Evolutionary conservation across 208 protist species (phyloP), one percentile per base, ranked within the genome.

Genomic region (Borovskyia barvae): DNA sequence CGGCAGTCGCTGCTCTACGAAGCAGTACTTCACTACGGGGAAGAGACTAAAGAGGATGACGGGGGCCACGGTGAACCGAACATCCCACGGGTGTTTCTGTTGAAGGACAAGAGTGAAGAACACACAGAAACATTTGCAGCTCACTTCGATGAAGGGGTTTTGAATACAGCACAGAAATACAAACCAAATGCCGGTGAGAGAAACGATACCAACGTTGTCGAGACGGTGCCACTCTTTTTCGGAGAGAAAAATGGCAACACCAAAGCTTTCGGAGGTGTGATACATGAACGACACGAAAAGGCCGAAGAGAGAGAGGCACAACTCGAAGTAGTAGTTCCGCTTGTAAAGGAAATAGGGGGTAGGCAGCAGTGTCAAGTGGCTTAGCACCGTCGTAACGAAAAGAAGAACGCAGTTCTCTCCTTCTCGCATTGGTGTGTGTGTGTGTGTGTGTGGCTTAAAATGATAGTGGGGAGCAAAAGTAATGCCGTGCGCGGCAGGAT

Each of bases 221-320:
- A 94, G 63, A 0, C 73, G 72, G 45, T 94, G 87, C 85, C 84
- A 94, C 59, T 79, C 62, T 32, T 65, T 53, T 50, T 90, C 80
- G 2, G 73, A 68, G 24, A 92, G 55, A 26, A 92, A 77, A 26
- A 94, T 70, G 2, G 29, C n/a, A 5, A 46, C 54, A 28, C 64
- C 37, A 32, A 90, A 80, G 39, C 65, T 75, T 35, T 94, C 72
- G 36, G 77, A 77, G 0, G 69, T 66, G 65, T 92, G 85, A 54
- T 92, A 92, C 77, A 92, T 85, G 43, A 94, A 66, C n/a, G 80
- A 90, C 9, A 57, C 45, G 4, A 79, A 14, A 0, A 94, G 48
- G 0, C 71, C 75, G 54, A 90, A 94, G 12, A 73, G 24, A 1
- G 75, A 33, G 5, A 80, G 54, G 20, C 42, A 67, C 2, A 83